Conservation (phyloP, 2,329 filamentous ascomycete species). For the Mollisia scopiformis region DNA sequence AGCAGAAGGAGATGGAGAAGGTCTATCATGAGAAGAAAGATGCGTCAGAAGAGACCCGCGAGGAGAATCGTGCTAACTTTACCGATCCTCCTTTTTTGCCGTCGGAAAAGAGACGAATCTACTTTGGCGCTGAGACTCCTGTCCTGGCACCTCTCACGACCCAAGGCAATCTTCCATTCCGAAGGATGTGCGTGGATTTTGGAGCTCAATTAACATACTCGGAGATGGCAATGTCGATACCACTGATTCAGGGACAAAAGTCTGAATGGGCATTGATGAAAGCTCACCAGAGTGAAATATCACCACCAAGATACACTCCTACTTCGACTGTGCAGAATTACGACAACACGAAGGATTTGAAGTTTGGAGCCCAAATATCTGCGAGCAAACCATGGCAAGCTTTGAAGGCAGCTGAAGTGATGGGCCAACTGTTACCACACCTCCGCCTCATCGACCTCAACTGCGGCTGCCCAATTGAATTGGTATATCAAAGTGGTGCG, state of each 20-base stretch:
- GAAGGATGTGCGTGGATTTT: slow-evolving; percentile 84
- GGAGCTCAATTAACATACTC: slow-evolving; percentile 95
- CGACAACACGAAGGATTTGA: slow-evolving; percentile 80
- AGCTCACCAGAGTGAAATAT: slow-evolving; percentile 81
- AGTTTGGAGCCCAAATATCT: slow-evolving; percentile 91
- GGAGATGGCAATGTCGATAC: slow-evolving; percentile 95
- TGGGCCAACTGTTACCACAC: slow-evolving; percentile 77
- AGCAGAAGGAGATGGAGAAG: slow-evolving; percentile 53
- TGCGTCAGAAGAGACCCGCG: slow-evolving; percentile 43
- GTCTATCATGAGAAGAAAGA: slow-evolving; percentile 49
- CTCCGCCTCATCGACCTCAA: slow-evolving; percentile 93
- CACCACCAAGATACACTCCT: slow-evolving; percentile 67
- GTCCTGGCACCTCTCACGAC: slow-evolving; percentile 94
- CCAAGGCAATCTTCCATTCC: slow-evolving; percentile 94
- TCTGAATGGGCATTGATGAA: slow-evolving; percentile 95
- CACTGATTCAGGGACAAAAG: slow-evolving; percentile 86
- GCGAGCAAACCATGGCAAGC: slow-evolving; percentile 91
- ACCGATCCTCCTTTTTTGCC: slow-evolving; percentile 85
- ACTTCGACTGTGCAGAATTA: slow-evolving; percentile 71
- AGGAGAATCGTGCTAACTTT: slow-evolving; percentile 79
- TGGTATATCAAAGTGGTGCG: slow-evolving; percentile 85
- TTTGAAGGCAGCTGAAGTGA: slow-evolving; percentile 82
- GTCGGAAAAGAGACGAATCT: slow-evolving; percentile 91
- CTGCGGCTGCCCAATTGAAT: slow-evolving; percentile 95
- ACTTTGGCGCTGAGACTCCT: slow-evolving; percentile 93